Evolutionary conservation across 805 yeast genomes (phyloP).

Genomic region (Candida easanensis): DNA sequence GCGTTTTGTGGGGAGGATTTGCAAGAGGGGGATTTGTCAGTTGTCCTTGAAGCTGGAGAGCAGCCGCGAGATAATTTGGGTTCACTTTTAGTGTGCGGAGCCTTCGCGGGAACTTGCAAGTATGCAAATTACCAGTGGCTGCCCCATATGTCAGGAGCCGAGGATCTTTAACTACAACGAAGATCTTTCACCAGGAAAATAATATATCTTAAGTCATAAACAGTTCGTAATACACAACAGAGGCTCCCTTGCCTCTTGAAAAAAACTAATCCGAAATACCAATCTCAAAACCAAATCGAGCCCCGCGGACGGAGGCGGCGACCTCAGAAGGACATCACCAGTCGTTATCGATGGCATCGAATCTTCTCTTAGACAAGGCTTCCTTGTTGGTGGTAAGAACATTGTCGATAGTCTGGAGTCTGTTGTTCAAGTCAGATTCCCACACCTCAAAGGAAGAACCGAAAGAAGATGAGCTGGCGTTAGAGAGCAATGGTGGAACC

Average conservation of each 20-base stretch:
- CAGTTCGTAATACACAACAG: background rate
- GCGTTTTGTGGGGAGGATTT: background rate
- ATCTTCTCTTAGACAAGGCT: slow-evolving; percentile 25
- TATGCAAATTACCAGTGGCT: too few species aligned
- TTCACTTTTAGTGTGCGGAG: background rate
- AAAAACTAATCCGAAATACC: background rate
- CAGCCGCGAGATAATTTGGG: background rate
- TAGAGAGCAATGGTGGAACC: slow-evolving; percentile 34
- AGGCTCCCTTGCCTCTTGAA: background rate
- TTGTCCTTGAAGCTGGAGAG: background rate
- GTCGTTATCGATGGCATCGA: slow-evolving; percentile 26
- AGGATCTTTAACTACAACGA: too few species aligned
- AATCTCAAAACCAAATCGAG: background rate
- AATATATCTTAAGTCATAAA: slow-evolving; percentile 1
- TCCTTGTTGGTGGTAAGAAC: slow-evolving; percentile 21
- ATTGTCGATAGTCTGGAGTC: slow-evolving; percentile 33
- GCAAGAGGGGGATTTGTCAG: slow-evolving; percentile 1
- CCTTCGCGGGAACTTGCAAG: background rate
- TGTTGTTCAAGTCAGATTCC: slow-evolving; percentile 35
- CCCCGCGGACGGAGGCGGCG: background rate
- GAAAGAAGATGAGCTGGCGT: slow-evolving; percentile 32
- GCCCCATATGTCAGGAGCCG: too few species aligned
- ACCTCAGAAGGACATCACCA: slow-evolving; percentile 18
- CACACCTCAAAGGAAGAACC: slow-evolving; percentile 38
- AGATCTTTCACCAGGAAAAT: background rate